Base-by-base conservation (phyloP, 805 yeast species). In the Candida coleopterorum region DNA sequence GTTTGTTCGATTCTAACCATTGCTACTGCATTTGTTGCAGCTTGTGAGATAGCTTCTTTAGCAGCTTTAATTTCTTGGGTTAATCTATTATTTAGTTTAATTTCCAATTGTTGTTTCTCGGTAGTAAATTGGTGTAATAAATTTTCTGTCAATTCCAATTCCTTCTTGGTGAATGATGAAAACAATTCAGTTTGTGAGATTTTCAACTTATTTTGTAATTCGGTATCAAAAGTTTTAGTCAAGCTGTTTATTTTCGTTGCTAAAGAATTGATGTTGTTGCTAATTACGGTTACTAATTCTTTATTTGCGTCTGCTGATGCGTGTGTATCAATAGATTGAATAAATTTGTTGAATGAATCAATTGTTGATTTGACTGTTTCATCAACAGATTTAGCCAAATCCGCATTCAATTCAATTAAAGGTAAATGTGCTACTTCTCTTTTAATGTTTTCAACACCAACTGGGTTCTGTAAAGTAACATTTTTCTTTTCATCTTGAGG, bases 21-120 rank as follows among this genome's bases (percentile, higher is more conserved):
- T 8, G 78, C 66, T 21, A 86, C 72, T 37, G 80, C 79, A 60
- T 86, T 88, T 41, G 79, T 79, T 14, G 88, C 89, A 44, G 85
- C 84, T 31, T 78, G 70, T 29, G 77, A 61, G 35, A 89, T 70
- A 9, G 79, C 75, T 47, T 76, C 68, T 53, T 75, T 77, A 40
- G 87, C 74, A 25, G 84, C 79, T 45, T 75, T 75, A 37, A 88
- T 68, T 58, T 88, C 96, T 12, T 67, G 60, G 15, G 60, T 55
- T 46, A 90, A 66, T 45, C 79, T 74, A 31, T 65, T 59, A 42
- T 75, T 67, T 54, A 80, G 81, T 47, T 78, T 77, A 32, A 64
- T 55, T 45, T 81, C 81, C 47, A 86, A 68, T 39, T 72, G 72
- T 33, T 67, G 51, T 52, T 83, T 79, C 49, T 80, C 83, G n/a